These are phyloP conservation scores for Rhodomyrtus tomentosa DNA, from an alignment of 345 rosid species.

Conservation along the genomic window DNA sequence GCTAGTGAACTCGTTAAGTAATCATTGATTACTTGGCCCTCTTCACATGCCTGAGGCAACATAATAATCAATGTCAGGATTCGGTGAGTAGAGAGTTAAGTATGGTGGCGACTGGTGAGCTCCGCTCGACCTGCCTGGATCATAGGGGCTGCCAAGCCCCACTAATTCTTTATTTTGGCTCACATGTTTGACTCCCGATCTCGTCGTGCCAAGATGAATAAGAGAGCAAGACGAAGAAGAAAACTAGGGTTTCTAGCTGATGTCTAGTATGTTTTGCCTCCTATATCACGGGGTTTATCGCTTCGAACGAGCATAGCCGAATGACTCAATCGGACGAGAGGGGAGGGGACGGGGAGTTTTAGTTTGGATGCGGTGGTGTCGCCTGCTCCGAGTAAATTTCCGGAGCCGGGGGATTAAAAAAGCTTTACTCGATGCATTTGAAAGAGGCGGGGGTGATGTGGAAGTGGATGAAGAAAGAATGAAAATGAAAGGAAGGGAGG, in stretches of 20 bases:
- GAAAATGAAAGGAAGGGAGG: background rate
- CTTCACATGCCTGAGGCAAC: background rate
- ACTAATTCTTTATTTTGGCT: background rate
- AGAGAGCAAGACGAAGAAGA: background rate
- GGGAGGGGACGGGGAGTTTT: background rate
- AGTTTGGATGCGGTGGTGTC: background rate
- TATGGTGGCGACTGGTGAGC: background rate
- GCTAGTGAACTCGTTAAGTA: background rate
- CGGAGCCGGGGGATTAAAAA: too few species aligned
- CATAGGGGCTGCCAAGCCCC: background rate
- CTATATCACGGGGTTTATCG: background rate
- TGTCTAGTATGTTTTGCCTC: too few species aligned
- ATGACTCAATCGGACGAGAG: background rate
- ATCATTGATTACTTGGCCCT: background rate
- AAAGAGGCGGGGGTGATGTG: background rate
- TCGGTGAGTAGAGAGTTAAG: background rate
- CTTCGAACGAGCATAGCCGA: background rate
- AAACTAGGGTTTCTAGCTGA: background rate
- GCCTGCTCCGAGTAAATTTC: background rate
- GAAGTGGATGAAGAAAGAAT: background rate
- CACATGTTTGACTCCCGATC: background rate
- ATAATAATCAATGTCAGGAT: background rate
- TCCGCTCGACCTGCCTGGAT: background rate
- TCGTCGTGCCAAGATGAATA: background rate
- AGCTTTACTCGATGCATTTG: background rate